Base-by-base conservation (phyloP, 768 basidiomycete species). In the Rhodotorula graminis region DNA sequence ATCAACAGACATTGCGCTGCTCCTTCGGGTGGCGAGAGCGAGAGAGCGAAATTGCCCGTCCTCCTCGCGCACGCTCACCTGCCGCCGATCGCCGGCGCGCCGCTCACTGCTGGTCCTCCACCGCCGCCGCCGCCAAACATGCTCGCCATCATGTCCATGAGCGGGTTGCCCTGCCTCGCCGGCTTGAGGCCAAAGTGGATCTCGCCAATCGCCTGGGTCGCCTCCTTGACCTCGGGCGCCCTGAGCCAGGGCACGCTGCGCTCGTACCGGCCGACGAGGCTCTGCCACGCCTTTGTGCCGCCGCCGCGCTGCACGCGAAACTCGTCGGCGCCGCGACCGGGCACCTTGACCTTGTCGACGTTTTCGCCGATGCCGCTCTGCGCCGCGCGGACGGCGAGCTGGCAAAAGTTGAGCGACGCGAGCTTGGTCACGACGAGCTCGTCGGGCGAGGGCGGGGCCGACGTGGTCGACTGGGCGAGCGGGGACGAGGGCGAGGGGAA, bases 111-210 rank as follows among this genome's bases (percentile, higher is more conserved):
- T 12, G 64, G 64, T 25, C 50, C 50, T 21, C 58, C 63, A 8
- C 61, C 66, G 25, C 69, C 69, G 23, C 69, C 70, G 23, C 70
- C 71, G 29, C 61, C 66, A 61, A 72, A 72, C 71, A 72, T 67
- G 52, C 29, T 50, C 16, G 66, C 66, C 71, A 72, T 72, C 72
- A 74, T 76, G 53, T 76, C 75, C 71, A 72, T 90, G 62, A 97
- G 81, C 11, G 94, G 89, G 79, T 95, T 95, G 14, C 84, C 87
- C 19, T 87, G 85, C 84, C 63, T 61, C 37, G 92, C 90, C 49
- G 88, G 89, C 14, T 91, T 89, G 61, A 98, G 89, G 15, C 88
- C 89, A 81, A 99, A 98, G 81, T 91, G 93, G 37, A 93, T 80
- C 23, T 84, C 84, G 9, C 86, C 88, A 63, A 94, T 83, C 65